Evolutionary conservation across 305 asterid genomes (phyloP).

Genomic region (Rubia tinctorum): DNA sequence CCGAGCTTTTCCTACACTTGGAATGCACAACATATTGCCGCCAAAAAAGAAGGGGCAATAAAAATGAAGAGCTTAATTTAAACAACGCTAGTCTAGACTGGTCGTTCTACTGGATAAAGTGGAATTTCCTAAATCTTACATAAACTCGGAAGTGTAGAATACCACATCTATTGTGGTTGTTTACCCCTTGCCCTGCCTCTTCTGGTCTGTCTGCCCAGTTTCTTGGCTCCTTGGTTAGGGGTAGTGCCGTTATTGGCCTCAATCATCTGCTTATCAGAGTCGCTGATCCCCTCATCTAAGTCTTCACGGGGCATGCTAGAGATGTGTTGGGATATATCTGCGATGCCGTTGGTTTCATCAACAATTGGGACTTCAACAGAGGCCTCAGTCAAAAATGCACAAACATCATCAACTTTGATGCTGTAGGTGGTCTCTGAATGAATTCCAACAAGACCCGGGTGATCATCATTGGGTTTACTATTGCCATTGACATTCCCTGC

Average conservation of each 20-base stretch:
- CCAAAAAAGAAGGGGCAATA: background rate
- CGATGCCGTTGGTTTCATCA: conserved; percentile 35
- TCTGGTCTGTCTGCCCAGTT: conserved; percentile 28
- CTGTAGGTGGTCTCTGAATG: conserved; percentile 18
- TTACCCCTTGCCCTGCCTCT: conserved; percentile 50
- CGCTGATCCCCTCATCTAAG: conserved; percentile 22
- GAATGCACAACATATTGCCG: background rate
- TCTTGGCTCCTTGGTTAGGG: conserved; percentile 41
- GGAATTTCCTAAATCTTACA: conserved; percentile 7
- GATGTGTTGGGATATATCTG: conserved; percentile 33
- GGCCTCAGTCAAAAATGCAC: conserved; percentile 49
- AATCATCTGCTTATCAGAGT: conserved; percentile 2
- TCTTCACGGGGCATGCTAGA: conserved; percentile 39
- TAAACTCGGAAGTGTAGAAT: background rate
- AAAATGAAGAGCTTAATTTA: background rate
- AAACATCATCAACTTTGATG: conserved; percentile 28
- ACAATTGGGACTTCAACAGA: conserved; percentile 54
- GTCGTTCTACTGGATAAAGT: background rate
- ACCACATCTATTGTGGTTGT: conserved; percentile 11
- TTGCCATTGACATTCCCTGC: conserved; percentile 33
- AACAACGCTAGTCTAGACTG: background rate
- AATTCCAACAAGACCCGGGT: conserved; percentile 13
- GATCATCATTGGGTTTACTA: conserved; percentile 23
- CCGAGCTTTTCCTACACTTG: background rate
- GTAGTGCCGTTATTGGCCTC: background rate